Evolutionary conservation across 805 yeast species (phyloP).

Genomic region (Starmerella bombi): DNA sequence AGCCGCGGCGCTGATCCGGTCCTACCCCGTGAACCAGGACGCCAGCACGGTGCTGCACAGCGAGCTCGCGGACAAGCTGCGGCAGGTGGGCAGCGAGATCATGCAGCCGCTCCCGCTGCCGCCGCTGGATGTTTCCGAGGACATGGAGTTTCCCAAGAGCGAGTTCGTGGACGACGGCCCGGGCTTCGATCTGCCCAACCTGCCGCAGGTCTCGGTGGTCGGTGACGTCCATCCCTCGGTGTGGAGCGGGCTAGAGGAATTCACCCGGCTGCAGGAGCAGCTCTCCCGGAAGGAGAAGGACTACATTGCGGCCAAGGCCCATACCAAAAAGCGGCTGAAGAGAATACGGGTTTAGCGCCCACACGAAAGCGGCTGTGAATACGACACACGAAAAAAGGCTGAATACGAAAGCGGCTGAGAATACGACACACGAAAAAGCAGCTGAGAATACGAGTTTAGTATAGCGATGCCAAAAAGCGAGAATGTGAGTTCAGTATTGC

Average conservation of each 20-base stretch:
- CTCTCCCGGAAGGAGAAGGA: conserved; percentile 7
- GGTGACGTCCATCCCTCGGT: conserved; percentile 20
- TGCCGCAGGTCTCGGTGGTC: conserved; percentile 17
- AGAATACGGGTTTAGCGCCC: conserved; percentile 5
- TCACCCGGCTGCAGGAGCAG: conserved; percentile 8
- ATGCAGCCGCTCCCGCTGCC: conserved; percentile 10
- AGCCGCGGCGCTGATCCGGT: neutral
- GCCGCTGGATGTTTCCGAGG: conserved; percentile 1
- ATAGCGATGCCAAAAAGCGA: no score
- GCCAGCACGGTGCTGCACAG: neutral
- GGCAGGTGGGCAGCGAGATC: conserved; percentile 10
- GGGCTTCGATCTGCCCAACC: conserved; percentile 11
- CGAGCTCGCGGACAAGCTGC: conserved; percentile 8
- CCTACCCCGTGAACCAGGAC: neutral
- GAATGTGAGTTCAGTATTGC: no score
- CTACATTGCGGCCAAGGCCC: conserved; percentile 12
- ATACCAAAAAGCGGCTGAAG: conserved; percentile 16
- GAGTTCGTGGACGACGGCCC: conserved; percentile 17
- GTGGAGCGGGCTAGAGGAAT: conserved; percentile 19
- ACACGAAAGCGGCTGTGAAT: no score
- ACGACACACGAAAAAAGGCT: no score
- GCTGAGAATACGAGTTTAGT: no score
- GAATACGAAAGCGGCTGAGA: no score
- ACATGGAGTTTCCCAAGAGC: neutral
- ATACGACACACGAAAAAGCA: no score